These are phyloP conservation scores for Ceratocystis diversiconidia DNA, from an alignment of 2,329 filamentous ascomycete genomes.

Conservation along the genomic window DNA sequence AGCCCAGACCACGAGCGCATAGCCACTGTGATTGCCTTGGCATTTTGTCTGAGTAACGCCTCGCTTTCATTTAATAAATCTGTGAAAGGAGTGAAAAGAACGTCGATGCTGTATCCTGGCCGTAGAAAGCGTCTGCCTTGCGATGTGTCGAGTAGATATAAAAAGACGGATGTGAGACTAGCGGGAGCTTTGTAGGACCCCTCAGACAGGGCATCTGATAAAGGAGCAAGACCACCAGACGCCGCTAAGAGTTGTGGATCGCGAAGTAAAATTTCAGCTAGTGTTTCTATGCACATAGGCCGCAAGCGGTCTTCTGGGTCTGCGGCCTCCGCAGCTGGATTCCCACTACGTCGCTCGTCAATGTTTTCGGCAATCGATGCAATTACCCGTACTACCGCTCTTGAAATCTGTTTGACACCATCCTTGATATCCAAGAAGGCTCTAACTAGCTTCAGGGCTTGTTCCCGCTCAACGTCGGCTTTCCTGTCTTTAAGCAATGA, in stretches of 20 bases:
- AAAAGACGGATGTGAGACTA: constrained; percentile 71
- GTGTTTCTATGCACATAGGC: constrained; percentile 81
- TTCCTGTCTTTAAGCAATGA: constrained; percentile 93
- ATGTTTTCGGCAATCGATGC: constrained; percentile 79
- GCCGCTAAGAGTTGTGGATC: constrained; percentile 69
- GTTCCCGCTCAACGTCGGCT: constrained; percentile 90
- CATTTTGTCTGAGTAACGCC: constrained; percentile 61
- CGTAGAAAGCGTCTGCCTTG: constrained; percentile 67
- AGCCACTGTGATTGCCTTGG: constrained; percentile 80
- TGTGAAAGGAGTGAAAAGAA: constrained; percentile 83
- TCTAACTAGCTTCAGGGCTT: constrained; percentile 89
- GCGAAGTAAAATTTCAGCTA: constrained; percentile 80
- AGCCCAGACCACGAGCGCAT: constrained; percentile 90
- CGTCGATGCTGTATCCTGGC: constrained; percentile 77
- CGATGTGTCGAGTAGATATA: constrained; percentile 79
- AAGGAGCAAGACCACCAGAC: constrained; percentile 67
- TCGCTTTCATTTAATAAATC: constrained; percentile 56
- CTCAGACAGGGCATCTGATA: constrained; percentile 87
- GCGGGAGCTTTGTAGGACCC: constrained; percentile 87
- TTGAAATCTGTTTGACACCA: constrained; percentile 74
- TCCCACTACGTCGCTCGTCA: constrained; percentile 56
- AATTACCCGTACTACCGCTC: constrained; percentile 74
- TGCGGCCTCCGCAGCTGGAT: constrained; percentile 48
- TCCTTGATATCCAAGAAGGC: constrained; percentile 93
- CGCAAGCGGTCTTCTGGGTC: constrained; percentile 72